Conservation (phyloP, 768 basidiomycete species). For the Polyporus arcularius region DNA sequence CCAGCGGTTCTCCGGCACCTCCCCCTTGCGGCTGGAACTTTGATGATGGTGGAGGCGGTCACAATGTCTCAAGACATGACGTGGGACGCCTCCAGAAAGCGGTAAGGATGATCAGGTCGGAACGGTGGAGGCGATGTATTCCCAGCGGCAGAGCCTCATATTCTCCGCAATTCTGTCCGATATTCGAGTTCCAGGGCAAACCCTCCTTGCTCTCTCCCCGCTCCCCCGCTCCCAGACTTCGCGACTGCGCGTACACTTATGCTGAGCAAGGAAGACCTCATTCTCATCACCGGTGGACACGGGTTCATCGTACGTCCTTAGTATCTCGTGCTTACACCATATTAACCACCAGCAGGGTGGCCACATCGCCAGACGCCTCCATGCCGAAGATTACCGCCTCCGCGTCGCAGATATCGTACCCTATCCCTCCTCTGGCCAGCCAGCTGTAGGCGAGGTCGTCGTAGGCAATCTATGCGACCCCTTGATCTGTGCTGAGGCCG, state of each 20-base stretch:
- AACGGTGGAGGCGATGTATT: no score
- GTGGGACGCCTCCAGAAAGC: no score
- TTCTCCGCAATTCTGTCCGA: no score
- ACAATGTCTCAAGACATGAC: no score
- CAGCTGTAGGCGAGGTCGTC: slow-evolving; percentile 33
- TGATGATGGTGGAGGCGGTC: no score
- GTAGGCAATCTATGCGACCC: slow-evolving; percentile 49
- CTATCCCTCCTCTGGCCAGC: slow-evolving; percentile 24
- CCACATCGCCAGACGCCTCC: slow-evolving; percentile 46
- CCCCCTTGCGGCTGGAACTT: no score
- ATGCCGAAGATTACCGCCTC: slow-evolving; percentile 33
- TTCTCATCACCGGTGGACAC: slow-evolving; percentile 23
- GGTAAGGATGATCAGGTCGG: no score
- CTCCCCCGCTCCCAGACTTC: not conserved
- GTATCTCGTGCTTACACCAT: not conserved
- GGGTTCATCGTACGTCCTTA: slow-evolving; percentile 20
- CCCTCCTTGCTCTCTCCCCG: not conserved
- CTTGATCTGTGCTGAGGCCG: slow-evolving; percentile 37
- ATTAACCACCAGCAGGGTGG: slow-evolving; percentile 42
- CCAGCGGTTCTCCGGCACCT: no score
- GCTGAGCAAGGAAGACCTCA: not conserved
- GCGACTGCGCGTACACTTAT: not conserved
- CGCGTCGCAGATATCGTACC: slow-evolving; percentile 45
- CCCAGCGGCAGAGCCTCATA: no score
- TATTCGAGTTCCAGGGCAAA: no score